Evolutionary conservation across 2,329 filamentous ascomycete species (phyloP), one percentile per base, ranked within the genome.

Genomic region (Aspergillus floridensis): DNA sequence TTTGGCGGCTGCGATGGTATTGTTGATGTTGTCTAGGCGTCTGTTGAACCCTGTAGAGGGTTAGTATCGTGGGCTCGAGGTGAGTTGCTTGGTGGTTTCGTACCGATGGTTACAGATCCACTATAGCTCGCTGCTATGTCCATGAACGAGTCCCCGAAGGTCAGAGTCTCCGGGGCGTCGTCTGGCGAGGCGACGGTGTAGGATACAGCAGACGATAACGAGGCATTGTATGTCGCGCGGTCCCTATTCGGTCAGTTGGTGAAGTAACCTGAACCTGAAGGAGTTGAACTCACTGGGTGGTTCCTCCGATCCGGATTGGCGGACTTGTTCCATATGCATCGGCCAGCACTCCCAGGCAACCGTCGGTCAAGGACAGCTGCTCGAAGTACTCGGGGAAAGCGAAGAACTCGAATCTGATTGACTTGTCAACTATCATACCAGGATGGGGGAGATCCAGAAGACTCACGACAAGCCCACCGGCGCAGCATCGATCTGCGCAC

Each of bases 241-340:
- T 85, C 83, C 64, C 76, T 78, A 12, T 3, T 5, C 1, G 2
- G n/a, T 53, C 38, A 59, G 56, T 2, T 12, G 5, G n/a, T 0
- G 22, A 24, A 31, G 2, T 22, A 22, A 22, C 22, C 4, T 22
- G 22, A 7, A 4, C 3, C 26, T 6, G 50, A 38, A 38, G n/a
- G 22, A 10, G 12, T 5, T 6, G 31, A 29, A 58, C 72, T 56
- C 60, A 78, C 74, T 85, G 82, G 0, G 83, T 85, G 0, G 83
- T 86, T 2, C 83, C 83, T n/a, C 84, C 84, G 56, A 86, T 84
- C 53, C 83, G 75, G 49, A 85, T 77, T 0, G 82, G 82, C 7
- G 83, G 82, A 79, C 79, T 83, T 11, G 72, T 74, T 2, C 82
- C 83, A 0, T 78, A 81, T 51, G 84, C 59, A 12, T 77, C 73